Evolutionary conservation across 2,329 filamentous ascomycete genomes (phyloP), one percentile per base, ranked within the genome.

Genomic region (Onygenales sp.): DNA sequence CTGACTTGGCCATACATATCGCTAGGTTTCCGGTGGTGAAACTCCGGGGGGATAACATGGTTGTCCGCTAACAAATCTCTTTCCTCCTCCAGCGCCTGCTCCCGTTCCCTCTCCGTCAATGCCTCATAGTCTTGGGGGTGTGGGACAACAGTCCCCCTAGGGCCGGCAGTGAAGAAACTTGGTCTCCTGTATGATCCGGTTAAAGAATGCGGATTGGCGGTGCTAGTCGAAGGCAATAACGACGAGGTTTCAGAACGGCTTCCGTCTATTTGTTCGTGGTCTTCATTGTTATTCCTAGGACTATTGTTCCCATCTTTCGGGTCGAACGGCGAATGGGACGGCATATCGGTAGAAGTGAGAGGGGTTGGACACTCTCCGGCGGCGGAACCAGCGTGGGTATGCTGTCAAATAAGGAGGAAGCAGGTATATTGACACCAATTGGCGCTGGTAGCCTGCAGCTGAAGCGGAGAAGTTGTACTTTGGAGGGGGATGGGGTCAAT

Each of bases 121-220:
- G 70, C 70, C 37, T 73, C 73, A 54, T 73, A 68, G 10, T 75
- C 74, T 43, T 52, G 52, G 59, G 59, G 59, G 51, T 66, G 63
- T 8, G 82, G 81, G 31, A 88, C 79, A 54, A 94, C 77, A 4
- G 85, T 80, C 3, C 86, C 84, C 52, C 88, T 78, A 1, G 83
- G 79, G 27, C 85, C 84, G 10, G 85, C 86, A 55, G 81, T 87
- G 33, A 93, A 84, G 64, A 85, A 86, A 59, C 83, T 87, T 1
- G 89, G 88, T 45, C 89, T 81, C 52, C 87, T 82, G 71, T 93
- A 95, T 34, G 81, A 81, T 37, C 80, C 78, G 14, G 77, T 75
- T 71, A 86, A 76, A 13, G 81, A 79, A 57, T 73, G 66, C 13
- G 65, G 62, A 36, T 66, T 66, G 32, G 73, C 54, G 57, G 69